Evolutionary conservation across 306 rosid genomes (phyloP).

Genomic region (Quercus engelmannii): DNA sequence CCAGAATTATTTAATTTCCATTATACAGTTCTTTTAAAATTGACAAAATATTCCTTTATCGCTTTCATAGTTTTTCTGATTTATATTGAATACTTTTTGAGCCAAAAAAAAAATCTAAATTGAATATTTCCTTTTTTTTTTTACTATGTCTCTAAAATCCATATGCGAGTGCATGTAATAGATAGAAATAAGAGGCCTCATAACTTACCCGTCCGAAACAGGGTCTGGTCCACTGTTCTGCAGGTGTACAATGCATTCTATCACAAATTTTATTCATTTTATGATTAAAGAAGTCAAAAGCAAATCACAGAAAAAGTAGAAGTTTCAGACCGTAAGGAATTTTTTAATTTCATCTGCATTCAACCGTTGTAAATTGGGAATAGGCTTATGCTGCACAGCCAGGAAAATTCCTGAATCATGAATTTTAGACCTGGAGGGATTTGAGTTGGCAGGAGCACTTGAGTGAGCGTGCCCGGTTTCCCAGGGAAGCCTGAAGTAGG

Average conservation of each 20-base stretch:
- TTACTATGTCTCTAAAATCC: background rate
- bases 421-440: constrained; percentile 28
- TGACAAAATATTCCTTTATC: background rate
- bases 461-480: constrained; percentile 38
- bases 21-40: background rate
- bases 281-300: background rate
- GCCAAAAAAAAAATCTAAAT: background rate
- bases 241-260: constrained; percentile 17
- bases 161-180: constrained; percentile 5
- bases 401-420: constrained; percentile 24
- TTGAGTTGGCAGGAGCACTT: constrained; percentile 45
- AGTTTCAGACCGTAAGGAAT: constrained; percentile 60
- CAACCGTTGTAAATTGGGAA: no score
- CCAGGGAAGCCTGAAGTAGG: constrained; percentile 76
- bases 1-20: background rate
- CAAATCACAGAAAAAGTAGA: background rate
- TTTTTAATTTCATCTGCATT: constrained; percentile 65
- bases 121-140: background rate
- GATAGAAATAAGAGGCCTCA: background rate
- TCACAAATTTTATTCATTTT: background rate
- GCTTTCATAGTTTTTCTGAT: background rate
- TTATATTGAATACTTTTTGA: no score
- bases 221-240: constrained; percentile 73
- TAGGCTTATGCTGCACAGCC: constrained; percentile 23
- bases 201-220: constrained; percentile 65